Evolutionary conservation across 2,329 filamentous ascomycete species (phyloP), one percentile per base, ranked within the genome.

Genomic region (Epichloe sibirici): DNA sequence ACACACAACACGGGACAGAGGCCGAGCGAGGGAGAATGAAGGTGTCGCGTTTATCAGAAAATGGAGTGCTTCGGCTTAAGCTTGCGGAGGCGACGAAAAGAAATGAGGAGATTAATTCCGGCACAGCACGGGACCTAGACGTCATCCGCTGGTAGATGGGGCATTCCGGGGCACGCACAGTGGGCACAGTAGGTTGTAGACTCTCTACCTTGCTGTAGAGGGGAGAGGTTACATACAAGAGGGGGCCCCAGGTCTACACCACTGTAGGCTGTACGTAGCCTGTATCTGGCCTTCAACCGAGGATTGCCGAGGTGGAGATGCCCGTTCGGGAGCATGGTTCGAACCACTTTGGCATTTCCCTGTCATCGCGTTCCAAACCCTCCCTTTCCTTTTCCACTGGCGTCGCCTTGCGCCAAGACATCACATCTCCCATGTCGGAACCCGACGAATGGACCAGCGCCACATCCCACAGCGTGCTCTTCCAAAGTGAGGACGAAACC

Each of bases 401-500:
- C 25, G 25, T 25, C 25, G 25, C 25, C 25, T 25, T 25, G 25
- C 25, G 7, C 7, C 25, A 3, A 31, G 28, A 8, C 40, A 17
- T 50, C 21, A 8, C 40, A 12, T 50, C 21, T 45, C 25, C 35
- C 38, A 52, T 53, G 53, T 44, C 53, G 9, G 38, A 11, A 12
- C 34, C 23, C 25, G 9, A n/a, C 21, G 42, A 35, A n/a, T 15
- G 15, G 34, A 28, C 46, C 23, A 15, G 31, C 39, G 40, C 37
- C 21, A 55, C 40, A 17, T 44, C 55, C 12, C 58, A 64, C 2
- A 67, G 65, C 17, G 53, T 69, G 25, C 61, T 71, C 49, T 71
- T 63, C 54, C 59, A 64, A 48, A 66, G 55, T 56, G 40, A 46
- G 5, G 62, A 67, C 58, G 62, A 67, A 48, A 72, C 75, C 45